These are phyloP conservation scores for Fusarium solani-melongenae DNA, from an alignment of 2,329 filamentous ascomycete genomes.

Conservation along the genomic window DNA sequence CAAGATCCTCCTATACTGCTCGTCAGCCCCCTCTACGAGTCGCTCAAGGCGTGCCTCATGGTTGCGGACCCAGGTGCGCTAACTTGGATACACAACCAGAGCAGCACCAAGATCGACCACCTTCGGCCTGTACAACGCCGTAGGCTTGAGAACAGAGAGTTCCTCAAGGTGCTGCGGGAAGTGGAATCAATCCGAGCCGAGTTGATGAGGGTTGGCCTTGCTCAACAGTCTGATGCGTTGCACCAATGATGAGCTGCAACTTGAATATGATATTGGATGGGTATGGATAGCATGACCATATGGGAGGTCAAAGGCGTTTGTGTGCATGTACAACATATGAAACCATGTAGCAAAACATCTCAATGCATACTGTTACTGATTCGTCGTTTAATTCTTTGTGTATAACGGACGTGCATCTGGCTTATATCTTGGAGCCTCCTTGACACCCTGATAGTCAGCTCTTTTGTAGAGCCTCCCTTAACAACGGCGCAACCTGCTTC, in stretches of 20 bases:
- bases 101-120: not conserved
- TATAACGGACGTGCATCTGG: not conserved
- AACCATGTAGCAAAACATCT: conserved; percentile 24
- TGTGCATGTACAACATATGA: conserved; percentile 11
- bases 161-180: conserved; percentile 46
- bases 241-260: not conserved
- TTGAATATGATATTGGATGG: not conserved
- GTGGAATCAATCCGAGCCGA: conserved; percentile 42
- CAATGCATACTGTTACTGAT: conserved; percentile 1
- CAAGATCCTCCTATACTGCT: conserved; percentile 64
- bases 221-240: not conserved
- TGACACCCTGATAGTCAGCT: conserved; percentile 18
- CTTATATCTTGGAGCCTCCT: conserved; percentile 20
- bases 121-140: conserved; percentile 27
- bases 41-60: conserved; percentile 65
- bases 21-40: conserved; percentile 55
- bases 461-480: conserved; percentile 66
- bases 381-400: not conserved
- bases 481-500: conserved; percentile 76
- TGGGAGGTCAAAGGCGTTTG: not conserved
- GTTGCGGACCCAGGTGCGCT: conserved; percentile 65
- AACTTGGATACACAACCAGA: conserved; percentile 38
- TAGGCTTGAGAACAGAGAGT: conserved; percentile 46
- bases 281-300: not conserved
- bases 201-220: not conserved